phyloP scores from a whole-genome alignment of 2,329 filamentous ascomycete genomes.

The Colletotrichum echinochloae region DNA sequence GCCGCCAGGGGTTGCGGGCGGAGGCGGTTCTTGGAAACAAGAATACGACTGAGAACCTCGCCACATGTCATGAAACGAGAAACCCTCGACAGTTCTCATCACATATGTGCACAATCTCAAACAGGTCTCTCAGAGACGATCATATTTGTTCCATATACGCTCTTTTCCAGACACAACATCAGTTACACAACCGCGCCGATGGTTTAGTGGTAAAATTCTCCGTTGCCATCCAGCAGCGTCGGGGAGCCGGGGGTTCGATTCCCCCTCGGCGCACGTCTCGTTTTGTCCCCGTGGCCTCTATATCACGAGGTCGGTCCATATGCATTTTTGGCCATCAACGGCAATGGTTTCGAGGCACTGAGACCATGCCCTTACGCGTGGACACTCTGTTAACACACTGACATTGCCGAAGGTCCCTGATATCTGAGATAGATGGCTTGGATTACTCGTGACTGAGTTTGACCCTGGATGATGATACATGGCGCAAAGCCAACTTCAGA shows the following conservation, averaged over 20 bases:
- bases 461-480: slow-evolving; percentile 26
- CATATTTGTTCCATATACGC: too few relatives aligned
- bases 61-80: slow-evolving; percentile 49
- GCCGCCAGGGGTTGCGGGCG: slow-evolving; percentile 48
- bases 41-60: slow-evolving; percentile 47
- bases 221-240: slow-evolving; percentile 39
- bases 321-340: too few relatives aligned
- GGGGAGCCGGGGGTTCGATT: slow-evolving; percentile 41
- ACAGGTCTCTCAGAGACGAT: fast-evolving
- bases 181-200: slow-evolving; percentile 15
- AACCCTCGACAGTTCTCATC: slow-evolving; percentile 48
- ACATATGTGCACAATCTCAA: slow-evolving; percentile 41
- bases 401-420: too few relatives aligned
- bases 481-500: slow-evolving; percentile 12
- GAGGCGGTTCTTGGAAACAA: slow-evolving; percentile 48
- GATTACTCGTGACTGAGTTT: not conserved
- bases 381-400: too few relatives aligned
- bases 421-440: not conserved
- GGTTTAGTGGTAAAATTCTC: slow-evolving; percentile 42
- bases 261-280: slow-evolving; percentile 27
- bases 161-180: too few relatives aligned
- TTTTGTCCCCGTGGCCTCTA: too few relatives aligned
- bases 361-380: too few relatives aligned
- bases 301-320: too few relatives aligned
- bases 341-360: too few relatives aligned